Evolutionary conservation across 202 grass and related monocot species (phyloP).

Genomic region (Zizania palustris): DNA sequence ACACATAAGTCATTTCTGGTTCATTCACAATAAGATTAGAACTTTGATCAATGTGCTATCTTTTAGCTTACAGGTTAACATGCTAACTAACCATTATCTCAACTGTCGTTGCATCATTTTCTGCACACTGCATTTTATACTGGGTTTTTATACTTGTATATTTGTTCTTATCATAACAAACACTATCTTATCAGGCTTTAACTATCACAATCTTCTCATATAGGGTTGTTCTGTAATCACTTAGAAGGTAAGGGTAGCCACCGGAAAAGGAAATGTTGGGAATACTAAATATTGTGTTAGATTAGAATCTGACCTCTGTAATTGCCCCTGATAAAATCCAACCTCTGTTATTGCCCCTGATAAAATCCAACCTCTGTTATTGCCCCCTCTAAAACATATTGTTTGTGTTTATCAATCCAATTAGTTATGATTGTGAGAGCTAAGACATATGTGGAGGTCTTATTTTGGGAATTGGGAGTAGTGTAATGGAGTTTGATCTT

Average conservation of each 20-base stretch:
- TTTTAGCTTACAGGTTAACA: neutral
- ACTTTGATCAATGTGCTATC: neutral
- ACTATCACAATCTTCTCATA: neutral
- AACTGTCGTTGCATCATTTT: neutral
- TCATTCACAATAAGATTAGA: neutral
- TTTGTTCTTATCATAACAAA: neutral
- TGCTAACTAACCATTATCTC: neutral
- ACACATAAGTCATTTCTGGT: neutral
- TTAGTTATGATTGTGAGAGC: neutral
- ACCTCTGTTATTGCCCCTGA: neutral
- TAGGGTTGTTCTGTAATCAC: neutral
- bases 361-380: neutral
- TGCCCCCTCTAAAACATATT: neutral
- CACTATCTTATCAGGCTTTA: constrained; percentile 8
- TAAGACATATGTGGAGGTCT: neutral
- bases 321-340: neutral
- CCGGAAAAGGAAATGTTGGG: neutral
- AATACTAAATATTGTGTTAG: neutral
- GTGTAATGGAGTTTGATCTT: neutral
- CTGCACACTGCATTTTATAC: neutral
- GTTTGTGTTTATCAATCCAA: neutral
- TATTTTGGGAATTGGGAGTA: constrained; percentile 4
- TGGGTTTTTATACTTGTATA: neutral
- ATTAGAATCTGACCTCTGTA: neutral
- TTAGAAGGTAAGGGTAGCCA: neutral